Evolutionary conservation across 495 filamentous ascomycete species (phyloP), one percentile per base, ranked within the genome.

Genomic region (Lineolata rhizophorae): DNA sequence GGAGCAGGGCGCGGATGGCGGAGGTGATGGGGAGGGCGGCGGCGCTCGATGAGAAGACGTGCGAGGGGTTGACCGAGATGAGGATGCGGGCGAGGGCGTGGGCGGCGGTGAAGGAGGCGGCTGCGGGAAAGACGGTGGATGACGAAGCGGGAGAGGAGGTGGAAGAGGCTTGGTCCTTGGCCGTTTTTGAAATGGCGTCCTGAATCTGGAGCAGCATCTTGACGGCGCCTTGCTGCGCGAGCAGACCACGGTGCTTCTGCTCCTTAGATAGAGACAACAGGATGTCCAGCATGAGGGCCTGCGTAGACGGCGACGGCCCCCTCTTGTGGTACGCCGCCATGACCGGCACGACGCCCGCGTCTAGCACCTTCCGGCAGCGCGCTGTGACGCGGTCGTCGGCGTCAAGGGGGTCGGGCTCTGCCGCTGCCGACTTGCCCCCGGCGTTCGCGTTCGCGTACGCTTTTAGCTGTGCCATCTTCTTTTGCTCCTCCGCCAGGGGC

Each of bases 61-160:
- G 80, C 9, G 67, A 47, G 2, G 87, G 87, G 48, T 97, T 76
- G 27, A 77, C 75, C 5, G 74, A 83, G 36, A 95, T 85, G 15
- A 97, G 64, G 36, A 95, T 78, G 10, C 84, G 72, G n/a, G 85
- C 81, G 3, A 95, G 62, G 1, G 81, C 76, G 44, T 95, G 85
- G 2, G 87, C 73, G 10, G 80, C 69, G 26, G 62, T 66, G 8
- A 67, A 56, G 34, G 64, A 39, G 29, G 50, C 31, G 33, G 66
- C 58, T 2, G 60, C 50, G 5, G 57, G 30, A 8, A 20, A 5
- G 8, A 15, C 51, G 48, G 27, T 29, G n/a, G 32, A 18, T 11
- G 50, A 50, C 9, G 48, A 48, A 16, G 50, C 42, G 1, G 54
- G 35, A n/a, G n/a, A n/a, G 8, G 40, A 38, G 28, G 58, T 35